Evolutionary conservation across 2,329 filamentous ascomycete species (phyloP).

Genomic region (Cladosporium sphaerospermum): DNA sequence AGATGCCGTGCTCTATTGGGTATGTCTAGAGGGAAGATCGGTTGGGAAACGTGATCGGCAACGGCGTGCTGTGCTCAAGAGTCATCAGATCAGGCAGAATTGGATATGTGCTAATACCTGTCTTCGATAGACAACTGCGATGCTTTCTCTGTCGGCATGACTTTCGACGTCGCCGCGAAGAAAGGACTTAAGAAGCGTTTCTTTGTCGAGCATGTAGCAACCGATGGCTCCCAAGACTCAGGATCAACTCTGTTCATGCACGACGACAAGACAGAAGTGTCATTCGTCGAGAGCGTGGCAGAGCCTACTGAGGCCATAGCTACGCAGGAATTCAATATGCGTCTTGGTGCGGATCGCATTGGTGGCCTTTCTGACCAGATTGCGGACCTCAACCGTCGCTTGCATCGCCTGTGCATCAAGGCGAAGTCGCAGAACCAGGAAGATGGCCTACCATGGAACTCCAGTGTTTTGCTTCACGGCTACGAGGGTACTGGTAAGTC

Average conservation of each 20-base stretch:
- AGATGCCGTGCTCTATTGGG: constrained; percentile 11
- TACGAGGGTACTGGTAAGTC: constrained; percentile 81
- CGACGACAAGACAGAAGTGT: constrained; percentile 19
- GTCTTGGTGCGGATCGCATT: constrained; percentile 45
- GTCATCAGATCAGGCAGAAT: not conserved
- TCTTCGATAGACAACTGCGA: constrained; percentile 53
- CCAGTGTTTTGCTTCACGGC: constrained; percentile 70
- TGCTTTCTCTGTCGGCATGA: constrained; percentile 62
- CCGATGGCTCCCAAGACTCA: constrained; percentile 18
- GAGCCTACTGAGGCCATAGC: constrained; percentile 12
- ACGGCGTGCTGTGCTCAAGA: too few relatives aligned
- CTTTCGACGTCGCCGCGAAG: constrained; percentile 58
- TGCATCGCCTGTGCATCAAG: constrained; percentile 35
- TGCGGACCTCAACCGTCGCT: constrained; percentile 58
- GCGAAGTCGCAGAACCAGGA: constrained; percentile 3
- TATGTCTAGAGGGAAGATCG: not conserved
- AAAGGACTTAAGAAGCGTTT: constrained; percentile 57
- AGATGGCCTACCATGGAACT: constrained; percentile 10
- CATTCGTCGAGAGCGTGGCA: constrained; percentile 6
- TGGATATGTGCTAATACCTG: not conserved
- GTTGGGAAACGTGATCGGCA: too few relatives aligned
- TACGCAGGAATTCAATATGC: not conserved
- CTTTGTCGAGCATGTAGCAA: constrained; percentile 50
- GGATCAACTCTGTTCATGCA: constrained; percentile 17
- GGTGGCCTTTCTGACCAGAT: constrained; percentile 64